Base-by-base conservation (phyloP, 176 grass and related monocot genomes). In the Carex pumila region DNA sequence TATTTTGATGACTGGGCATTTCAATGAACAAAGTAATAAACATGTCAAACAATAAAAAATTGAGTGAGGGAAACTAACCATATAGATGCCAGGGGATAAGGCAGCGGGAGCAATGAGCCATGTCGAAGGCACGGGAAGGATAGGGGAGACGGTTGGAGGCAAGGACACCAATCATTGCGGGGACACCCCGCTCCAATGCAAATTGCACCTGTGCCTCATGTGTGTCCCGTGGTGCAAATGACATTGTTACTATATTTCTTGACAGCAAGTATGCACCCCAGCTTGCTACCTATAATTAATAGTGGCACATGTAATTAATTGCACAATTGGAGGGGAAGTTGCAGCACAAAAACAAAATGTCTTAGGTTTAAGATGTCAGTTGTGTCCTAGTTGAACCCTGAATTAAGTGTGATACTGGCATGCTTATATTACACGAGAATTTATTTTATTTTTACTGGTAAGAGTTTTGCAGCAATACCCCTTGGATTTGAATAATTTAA, bases 141-240 rank as follows among this genome's bases (percentile, higher is more conserved):
- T 95, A 98, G 3, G 93, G 86, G 9, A 98, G 93, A 41, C 91
- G 88, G 69, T 89, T 91, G 61, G 96, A 93, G 39, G 93, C 91
- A 9, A 98, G 87, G 12, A 98, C 89, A 0, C 96, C 96, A 32
- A 98, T 92, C 93, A 98, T 91, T 3, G 92, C 96, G 0, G 96
- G 96, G 6, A 95, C 89, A n/a, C 96, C 96, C 29, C 96, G 93
- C 55, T 98, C 96, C 74, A 98, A 84, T 11, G 96, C 96, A 47
- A 98, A 98, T 29, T 99, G 96, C n/a, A 99, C 96, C 78, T 99
- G 96, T 3, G 96, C 96, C 89, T 95, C 93, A 7, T 99, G 96
- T 5, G 96, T 91, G 70, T 99, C 96, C 22, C 93, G 79, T 1
- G 96, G 96, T 1, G 96, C 96, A 5, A 99, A 92, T 3, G 96